Percentiles rank a stretch among this genome's conserved stretches.
phyloP scores from a whole-genome alignment of 2,329 filamentous ascomycete genomes.

The Sarocladiaceae sp. region DNA sequence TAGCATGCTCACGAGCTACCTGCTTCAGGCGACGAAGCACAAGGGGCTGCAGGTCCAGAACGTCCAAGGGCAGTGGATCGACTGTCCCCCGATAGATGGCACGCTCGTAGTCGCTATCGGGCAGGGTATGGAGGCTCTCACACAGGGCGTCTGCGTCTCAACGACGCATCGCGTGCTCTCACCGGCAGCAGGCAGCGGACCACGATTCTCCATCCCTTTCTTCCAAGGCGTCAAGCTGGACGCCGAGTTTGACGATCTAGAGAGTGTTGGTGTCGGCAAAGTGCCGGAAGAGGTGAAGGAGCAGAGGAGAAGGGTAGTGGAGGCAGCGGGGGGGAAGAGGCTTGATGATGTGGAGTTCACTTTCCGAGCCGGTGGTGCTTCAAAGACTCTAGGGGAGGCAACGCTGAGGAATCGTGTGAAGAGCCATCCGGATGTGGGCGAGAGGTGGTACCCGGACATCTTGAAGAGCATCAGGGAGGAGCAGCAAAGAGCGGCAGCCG shows the following conservation, averaged over 20 bases:
- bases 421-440: constrained; percentile 80
- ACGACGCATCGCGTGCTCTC: constrained; percentile 82
- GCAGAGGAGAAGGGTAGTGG: constrained; percentile 54
- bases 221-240: constrained; percentile 82
- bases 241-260: constrained; percentile 72
- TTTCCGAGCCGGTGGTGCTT: constrained; percentile 62
- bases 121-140: constrained; percentile 80
- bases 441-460: constrained; percentile 69
- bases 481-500: constrained; percentile 36
- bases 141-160: constrained; percentile 71
- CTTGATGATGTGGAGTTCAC: constrained; percentile 81
- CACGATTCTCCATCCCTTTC: constrained; percentile 76
- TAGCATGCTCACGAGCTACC: constrained; percentile 74
- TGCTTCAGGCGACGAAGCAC: constrained; percentile 74
- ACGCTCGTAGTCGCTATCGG: constrained; percentile 85
- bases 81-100: constrained; percentile 67
- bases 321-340: constrained; percentile 41
- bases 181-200: constrained; percentile 60
- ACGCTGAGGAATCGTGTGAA: constrained; percentile 79
- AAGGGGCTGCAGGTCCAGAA: constrained; percentile 79
- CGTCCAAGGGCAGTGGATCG: constrained; percentile 69
- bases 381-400: constrained; percentile 70
- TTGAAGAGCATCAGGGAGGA: constrained; percentile 51
- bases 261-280: constrained; percentile 45
- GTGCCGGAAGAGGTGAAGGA: constrained; percentile 57